These are phyloP conservation scores for Pseudonitzschia pungens DNA, from an alignment of 108 stramenopile genomes.

Conservation along the genomic window DNA sequence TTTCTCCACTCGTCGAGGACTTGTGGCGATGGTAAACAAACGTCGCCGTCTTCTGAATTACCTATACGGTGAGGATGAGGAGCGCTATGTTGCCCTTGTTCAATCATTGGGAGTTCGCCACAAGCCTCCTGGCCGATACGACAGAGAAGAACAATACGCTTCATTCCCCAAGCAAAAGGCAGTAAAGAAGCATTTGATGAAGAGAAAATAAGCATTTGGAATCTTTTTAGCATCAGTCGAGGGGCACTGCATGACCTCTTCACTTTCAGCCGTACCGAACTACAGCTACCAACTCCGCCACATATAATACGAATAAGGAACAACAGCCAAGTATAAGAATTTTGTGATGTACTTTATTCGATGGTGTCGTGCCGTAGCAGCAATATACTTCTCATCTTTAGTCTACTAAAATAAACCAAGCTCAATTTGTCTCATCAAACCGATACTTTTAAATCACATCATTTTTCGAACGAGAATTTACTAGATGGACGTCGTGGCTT, in stretches of 20 bases:
- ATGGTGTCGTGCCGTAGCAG: not conserved
- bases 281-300: not conserved
- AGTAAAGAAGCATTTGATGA: conserved; percentile 72
- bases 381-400: not conserved
- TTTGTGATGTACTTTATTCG: not conserved
- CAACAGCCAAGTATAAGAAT: not conserved
- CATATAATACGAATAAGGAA: not conserved
- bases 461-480: too few relatives aligned
- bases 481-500: too few relatives aligned
- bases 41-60: conserved; percentile 93
- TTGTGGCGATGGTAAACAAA: conserved; percentile 95
- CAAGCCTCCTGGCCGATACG: conserved; percentile 74
- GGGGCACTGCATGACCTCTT: conserved; percentile 15
- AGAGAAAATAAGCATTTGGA: conserved; percentile 41
- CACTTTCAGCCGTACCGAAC: conserved; percentile 6
- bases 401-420: not conserved
- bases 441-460: too few relatives aligned
- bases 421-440: too few relatives aligned
- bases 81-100: conserved; percentile 67
- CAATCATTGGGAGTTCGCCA: conserved; percentile 77
- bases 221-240: not conserved
- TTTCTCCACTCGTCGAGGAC: conserved; percentile 92
- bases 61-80: conserved; percentile 66
- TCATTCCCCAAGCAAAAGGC: conserved; percentile 79
- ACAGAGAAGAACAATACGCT: conserved; percentile 66